A percentile compares a stretch with the other conserved stretches of the same genome.
These are phyloP conservation scores for Yamadazyma insecticola DNA, from an alignment of 805 yeast species.

Conservation along the genomic window DNA sequence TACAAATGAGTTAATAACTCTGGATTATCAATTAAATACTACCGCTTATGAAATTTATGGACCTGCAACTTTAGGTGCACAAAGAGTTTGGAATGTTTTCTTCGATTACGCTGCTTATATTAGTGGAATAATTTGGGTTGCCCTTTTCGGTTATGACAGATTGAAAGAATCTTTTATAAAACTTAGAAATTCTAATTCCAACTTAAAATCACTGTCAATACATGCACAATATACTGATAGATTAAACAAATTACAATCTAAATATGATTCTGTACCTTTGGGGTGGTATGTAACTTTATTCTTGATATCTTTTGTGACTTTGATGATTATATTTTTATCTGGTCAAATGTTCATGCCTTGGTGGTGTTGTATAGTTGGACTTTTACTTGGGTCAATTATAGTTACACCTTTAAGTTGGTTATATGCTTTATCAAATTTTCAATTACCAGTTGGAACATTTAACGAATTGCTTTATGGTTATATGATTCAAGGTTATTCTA, in stretches of 20 bases:
- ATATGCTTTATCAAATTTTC: constrained; percentile 49
- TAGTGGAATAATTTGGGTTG: constrained; percentile 45
- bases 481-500: constrained; percentile 32
- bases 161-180: constrained; percentile 15
- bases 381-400: constrained; percentile 39
- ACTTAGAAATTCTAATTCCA: constrained; percentile 5
- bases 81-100: constrained; percentile 47
- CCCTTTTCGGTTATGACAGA: constrained; percentile 30
- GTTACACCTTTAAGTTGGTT: constrained; percentile 48
- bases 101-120: constrained; percentile 51
- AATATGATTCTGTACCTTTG: constrained; percentile 38
- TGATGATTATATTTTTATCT: constrained; percentile 28
- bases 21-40: constrained; percentile 34
- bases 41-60: constrained; percentile 45
- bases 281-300: constrained; percentile 40
- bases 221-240: constrained; percentile 32
- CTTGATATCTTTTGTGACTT: constrained; percentile 26
- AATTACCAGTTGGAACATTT: constrained; percentile 48
- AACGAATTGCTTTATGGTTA: constrained; percentile 47
- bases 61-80: constrained; percentile 44
- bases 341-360: constrained; percentile 37
- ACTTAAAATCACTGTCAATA: constrained; percentile 6
- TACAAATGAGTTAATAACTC: constrained; percentile 34
- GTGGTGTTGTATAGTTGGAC: constrained; percentile 42
- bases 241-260: constrained; percentile 36